Base-by-base conservation (phyloP, 1,284 basidiomycete genomes). In the Cryptococcus sp. region DNA sequence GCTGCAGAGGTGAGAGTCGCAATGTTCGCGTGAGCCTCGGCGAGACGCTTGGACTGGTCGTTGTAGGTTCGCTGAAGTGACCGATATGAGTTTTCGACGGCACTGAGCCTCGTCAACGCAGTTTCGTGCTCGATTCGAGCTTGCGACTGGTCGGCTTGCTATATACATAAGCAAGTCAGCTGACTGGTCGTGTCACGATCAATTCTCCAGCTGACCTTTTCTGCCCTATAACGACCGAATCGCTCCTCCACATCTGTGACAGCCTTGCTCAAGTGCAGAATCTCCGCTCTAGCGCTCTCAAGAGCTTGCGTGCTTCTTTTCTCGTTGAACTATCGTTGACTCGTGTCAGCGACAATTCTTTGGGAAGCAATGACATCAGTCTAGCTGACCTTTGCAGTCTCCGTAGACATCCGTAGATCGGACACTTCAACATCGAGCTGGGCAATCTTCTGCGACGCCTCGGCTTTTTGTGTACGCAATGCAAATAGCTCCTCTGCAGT, bases 341-440 rank as follows among this genome's bases (percentile, higher is more conserved):
- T 19, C 5, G 6, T 8, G 27, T 62, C 52, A 64, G 54, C 47
- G n/a, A 20, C 17, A 5, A 41, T 13, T 42, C 20, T n/a, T 40
- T 17, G 13, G 40, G 27, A 2, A 25, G 39, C 27, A 51, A 20
- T 35, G 6, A 8, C 7, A 5, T 5, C 17, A 10, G 40, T 27
- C 27, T 16, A 35, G 35, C 67, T 43, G 49, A 74, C 76, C 62
- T 76, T 75, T 27, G 76, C 70, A 11, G 73, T 72, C 43, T 74
- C 69, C 1, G 72, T 69, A 10, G 67, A 82, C 86, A 93, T 91
- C 74, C 90, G 85, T 70, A 93, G 90, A 72, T 93, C 91, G 6
- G 90, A 88, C 50, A 92, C 87, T 69, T 88, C 83, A 30, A 90
- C 84, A 72, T 91, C 87, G 65, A 89, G 86, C 70, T 89, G 92